Evolutionary conservation across 805 yeast species (phyloP), one percentile per base, ranked within the genome.

Genomic region (Wickerhamiella kazuoi): DNA sequence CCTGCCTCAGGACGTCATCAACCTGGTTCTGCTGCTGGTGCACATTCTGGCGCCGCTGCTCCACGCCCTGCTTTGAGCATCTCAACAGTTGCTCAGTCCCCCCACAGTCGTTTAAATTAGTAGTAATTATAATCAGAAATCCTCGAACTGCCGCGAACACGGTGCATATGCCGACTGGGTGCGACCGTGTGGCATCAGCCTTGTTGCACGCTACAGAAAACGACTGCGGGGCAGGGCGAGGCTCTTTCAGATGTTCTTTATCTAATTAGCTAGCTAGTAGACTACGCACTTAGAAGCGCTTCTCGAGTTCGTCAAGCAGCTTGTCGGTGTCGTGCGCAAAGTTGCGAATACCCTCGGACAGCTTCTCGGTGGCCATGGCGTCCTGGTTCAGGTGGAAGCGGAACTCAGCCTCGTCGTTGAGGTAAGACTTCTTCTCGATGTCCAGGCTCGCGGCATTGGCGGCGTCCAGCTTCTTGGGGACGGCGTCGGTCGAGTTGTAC

Each of bases 311-410:
- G 30, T 37, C 43, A 34, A 50, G 44, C 18, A 90, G 72, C 41
- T 94, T 77, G 53, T 67, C 75, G 54, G 93, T 78, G 63, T 90
- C 99, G 62, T 79, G 87, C 54, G 95, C 81, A 65, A 90, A 90
- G 63, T 76, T 75, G 72, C 97, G 80, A 68, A 90, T 90, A 74
- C 99, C 99, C 61, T 90, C 94, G 53, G 94, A 66, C 60, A 90
- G 74, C 71, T 90, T 90, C 69, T 83, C 96, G 50, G 95, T 83
- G 53, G 96, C 93, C 97, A 90, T 87, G 49, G 90, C 90, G 62
- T 90, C 97, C 63, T 90, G 93, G 68, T 90, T 87, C 53, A 90
- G 68, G 44, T 67, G 71, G 69, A 72, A 82, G 73, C 95, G 81
- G 84, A 90, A 90, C 47, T 69, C 63, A 38, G 94, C 64, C 68